Percentiles rank a stretch among this genome's conserved stretches.
phyloP scores from a whole-genome alignment of 1,139 yeast genomes.

The Hyphopichia fennica region DNA sequence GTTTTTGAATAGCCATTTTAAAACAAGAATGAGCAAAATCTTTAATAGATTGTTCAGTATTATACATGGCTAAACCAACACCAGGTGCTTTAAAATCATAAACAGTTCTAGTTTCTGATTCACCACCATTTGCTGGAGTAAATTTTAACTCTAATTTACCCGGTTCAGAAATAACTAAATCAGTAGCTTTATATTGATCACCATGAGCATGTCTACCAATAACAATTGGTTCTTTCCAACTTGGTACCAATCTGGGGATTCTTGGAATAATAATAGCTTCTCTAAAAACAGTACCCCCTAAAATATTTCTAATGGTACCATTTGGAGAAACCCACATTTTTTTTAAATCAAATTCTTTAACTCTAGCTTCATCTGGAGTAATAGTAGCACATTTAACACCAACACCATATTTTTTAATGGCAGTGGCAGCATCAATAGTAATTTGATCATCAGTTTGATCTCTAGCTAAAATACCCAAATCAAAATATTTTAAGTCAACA shows the following conservation, averaged over 20 bases:
- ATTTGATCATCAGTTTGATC: conserved; percentile 73
- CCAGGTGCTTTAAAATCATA: conserved; percentile 66
- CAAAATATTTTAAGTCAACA: conserved; percentile 73
- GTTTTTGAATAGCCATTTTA: conserved; percentile 67
- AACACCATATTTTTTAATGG: conserved; percentile 73
- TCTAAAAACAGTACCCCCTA: conserved; percentile 83
- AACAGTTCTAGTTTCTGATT: conserved; percentile 49
- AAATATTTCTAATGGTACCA: conserved; percentile 78
- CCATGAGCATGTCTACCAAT: conserved; percentile 88
- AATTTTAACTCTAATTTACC: conserved; percentile 68
- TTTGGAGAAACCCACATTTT: conserved; percentile 88
- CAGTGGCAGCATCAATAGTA: conserved; percentile 74
- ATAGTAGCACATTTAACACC: conserved; percentile 87
- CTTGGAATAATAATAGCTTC: conserved; percentile 79
- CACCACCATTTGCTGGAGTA: conserved; percentile 63
- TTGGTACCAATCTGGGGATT: conserved; percentile 73
- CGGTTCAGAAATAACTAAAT: conserved; percentile 64
- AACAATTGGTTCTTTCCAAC: conserved; percentile 80
- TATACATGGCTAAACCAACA: conserved; percentile 80
- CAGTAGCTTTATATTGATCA: conserved; percentile 83
- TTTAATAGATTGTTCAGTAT: conserved; percentile 74
- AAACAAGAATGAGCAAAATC: conserved; percentile 82
- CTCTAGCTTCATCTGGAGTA: conserved; percentile 83
- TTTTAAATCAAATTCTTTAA: conserved; percentile 68
- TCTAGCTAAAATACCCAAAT: conserved; percentile 68